Conservation (phyloP, 345 rosid species). For the Dipteronia dyeriana region DNA sequence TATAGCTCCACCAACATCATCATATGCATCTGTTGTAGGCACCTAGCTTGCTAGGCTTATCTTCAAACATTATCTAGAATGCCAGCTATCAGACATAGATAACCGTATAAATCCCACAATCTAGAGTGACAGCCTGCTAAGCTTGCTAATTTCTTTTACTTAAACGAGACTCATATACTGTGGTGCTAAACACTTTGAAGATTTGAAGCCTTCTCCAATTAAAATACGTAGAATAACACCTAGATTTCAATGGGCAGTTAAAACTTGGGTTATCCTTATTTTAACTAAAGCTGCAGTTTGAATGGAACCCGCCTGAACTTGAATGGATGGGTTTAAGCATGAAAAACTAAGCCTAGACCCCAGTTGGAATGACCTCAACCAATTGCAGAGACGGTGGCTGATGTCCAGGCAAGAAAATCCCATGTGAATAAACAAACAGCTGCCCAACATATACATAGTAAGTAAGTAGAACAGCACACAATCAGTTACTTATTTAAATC, state of each 20-base stretch:
- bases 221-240: background rate
- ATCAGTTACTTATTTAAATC: background rate
- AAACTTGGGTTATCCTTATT: background rate
- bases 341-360: background rate
- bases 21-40: background rate
- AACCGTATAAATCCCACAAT: background rate
- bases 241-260: background rate
- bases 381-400: background rate
- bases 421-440: background rate
- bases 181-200: background rate
- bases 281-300: background rate
- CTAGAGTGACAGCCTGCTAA: too few species aligned
- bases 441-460: background rate
- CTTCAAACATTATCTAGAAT: background rate
- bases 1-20: background rate
- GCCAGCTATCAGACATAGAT: background rate
- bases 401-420: background rate
- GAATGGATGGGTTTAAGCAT: background rate
- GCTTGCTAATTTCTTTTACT: too few species aligned
- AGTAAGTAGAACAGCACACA: background rate
- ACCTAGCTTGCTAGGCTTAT: background rate
- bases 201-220: background rate
- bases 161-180: background rate
- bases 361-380: background rate
- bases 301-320: background rate